Evolutionary conservation across 768 basidiomycete species (phyloP).

Genomic region (Amanita molliuscula): DNA sequence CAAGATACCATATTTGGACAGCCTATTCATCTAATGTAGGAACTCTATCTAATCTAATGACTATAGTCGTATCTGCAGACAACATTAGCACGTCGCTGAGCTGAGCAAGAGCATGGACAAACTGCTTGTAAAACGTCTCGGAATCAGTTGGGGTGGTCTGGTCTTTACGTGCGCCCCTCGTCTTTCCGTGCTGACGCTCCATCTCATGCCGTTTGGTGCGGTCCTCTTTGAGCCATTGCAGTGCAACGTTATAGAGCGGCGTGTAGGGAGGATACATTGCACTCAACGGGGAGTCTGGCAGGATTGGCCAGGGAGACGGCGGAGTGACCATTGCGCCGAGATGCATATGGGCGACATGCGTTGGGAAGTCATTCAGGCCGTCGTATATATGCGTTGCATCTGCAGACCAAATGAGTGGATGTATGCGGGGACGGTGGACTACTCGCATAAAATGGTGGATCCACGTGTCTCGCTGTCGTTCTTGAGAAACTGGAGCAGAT

Average conservation of each 20-base stretch:
- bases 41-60: constrained; percentile 17
- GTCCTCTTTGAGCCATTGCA: constrained; percentile 86
- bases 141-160: constrained; percentile 59
- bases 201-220: constrained; percentile 50
- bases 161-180: constrained; percentile 47
- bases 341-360: constrained; percentile 87
- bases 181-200: constrained; percentile 47
- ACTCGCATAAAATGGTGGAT: constrained; percentile 81
- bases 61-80: constrained; percentile 30
- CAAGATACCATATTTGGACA: constrained; percentile 1
- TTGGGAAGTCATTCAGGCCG: constrained; percentile 84
- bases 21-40: background rate
- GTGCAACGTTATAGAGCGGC: constrained; percentile 59
- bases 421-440: background rate
- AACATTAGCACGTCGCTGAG: background rate
- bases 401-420: constrained; percentile 17
- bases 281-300: constrained; percentile 13
- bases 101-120: constrained; percentile 20
- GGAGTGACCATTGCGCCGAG: constrained; percentile 63
- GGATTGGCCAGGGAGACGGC: constrained; percentile 65
- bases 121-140: constrained; percentile 84
- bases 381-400: constrained; percentile 98
- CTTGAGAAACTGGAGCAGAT: constrained; percentile 82
- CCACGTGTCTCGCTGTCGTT: constrained; percentile 68
- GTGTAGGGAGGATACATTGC: constrained; percentile 16